These are phyloP conservation scores for Xylariales sp. DNA, from an alignment of 2,329 filamentous ascomycete genomes.

Conservation along the genomic window DNA sequence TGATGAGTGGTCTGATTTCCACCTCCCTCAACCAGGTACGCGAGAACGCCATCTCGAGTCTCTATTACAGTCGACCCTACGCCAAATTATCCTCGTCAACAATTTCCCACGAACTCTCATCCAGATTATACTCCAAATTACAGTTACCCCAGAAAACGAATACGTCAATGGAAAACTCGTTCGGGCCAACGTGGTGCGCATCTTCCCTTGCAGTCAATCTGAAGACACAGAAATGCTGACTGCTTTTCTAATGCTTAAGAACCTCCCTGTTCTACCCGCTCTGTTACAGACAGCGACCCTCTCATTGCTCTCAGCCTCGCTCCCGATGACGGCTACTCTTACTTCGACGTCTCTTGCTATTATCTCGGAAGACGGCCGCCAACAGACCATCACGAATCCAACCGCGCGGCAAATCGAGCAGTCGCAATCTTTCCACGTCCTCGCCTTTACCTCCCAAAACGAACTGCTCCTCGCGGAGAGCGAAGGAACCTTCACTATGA, in stretches of 20 bases:
- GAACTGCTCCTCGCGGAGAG: conserved; percentile 84
- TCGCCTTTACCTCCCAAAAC: conserved; percentile 80
- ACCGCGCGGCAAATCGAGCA: conserved; percentile 69
- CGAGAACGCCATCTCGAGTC: conserved; percentile 86
- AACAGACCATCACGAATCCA: conserved; percentile 68
- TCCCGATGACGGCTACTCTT: conserved; percentile 81
- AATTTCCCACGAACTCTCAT: conserved; percentile 82
- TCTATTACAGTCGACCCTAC: conserved; percentile 76
- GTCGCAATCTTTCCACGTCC: conserved; percentile 80
- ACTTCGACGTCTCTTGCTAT: conserved; percentile 74
- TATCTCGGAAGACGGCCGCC: conserved; percentile 53
- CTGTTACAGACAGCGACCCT: conserved; percentile 83
- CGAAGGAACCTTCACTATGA: conserved; percentile 79
- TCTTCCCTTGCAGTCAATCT: conserved; percentile 12
- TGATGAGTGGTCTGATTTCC: conserved; percentile 25
- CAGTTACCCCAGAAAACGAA: conserved; percentile 74
- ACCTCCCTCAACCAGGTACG: conserved; percentile 61
- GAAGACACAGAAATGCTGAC: conserved; percentile 40
- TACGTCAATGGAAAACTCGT: conserved; percentile 69
- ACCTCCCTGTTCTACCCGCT: conserved; percentile 82
- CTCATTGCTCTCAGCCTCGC: conserved; percentile 81
- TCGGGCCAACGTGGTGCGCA: conserved; percentile 69
- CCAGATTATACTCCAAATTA: conserved; percentile 84
- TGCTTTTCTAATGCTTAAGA: conserved; percentile 58
- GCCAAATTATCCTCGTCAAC: conserved; percentile 78